phyloP scores from a whole-genome alignment of 1,139 yeast species.

The Zygoascus hellenicus region DNA sequence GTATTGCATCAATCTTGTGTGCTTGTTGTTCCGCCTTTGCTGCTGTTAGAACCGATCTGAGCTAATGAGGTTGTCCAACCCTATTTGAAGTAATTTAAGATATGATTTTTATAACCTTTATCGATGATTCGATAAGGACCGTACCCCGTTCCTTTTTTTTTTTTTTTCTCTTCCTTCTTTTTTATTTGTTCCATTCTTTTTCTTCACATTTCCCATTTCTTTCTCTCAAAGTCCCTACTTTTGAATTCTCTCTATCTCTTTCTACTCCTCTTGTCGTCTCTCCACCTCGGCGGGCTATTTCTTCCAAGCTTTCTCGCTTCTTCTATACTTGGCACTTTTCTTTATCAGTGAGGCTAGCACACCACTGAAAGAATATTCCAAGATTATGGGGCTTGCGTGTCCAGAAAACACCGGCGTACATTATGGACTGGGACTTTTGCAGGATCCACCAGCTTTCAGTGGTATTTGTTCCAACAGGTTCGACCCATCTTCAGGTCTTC shows the following conservation, averaged over 20 bases:
- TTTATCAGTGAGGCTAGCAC: not conserved
- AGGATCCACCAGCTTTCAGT: not conserved
- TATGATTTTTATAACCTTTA: not conserved
- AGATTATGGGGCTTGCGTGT: too few relatives aligned
- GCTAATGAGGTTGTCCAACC: not conserved
- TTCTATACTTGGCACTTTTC: not conserved
- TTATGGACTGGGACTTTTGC: not conserved
- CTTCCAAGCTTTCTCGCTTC: not conserved
- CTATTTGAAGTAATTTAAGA: not conserved
- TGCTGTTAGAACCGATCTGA: not conserved
- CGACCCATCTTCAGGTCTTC: slow-evolving; percentile 1
- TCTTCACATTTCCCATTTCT: not conserved
- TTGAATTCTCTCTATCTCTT: too few relatives aligned
- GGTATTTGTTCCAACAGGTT: not conserved
- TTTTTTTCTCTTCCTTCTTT: not conserved
- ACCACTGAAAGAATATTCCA: too few relatives aligned
- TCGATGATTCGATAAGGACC: not conserved
- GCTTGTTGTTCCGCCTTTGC: not conserved
- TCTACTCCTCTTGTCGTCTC: too few relatives aligned
- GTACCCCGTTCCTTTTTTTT: not conserved
- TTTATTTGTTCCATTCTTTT: not conserved
- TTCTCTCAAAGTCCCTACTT: too few relatives aligned
- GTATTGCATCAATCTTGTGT: not conserved
- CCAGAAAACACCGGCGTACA: not conserved
- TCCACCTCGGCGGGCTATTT: too few relatives aligned